Percentiles rank a stretch among this genome's conserved stretches.
Conservation (phyloP, 257 asterid genomes). For the Nicotiana noctiflora region DNA sequence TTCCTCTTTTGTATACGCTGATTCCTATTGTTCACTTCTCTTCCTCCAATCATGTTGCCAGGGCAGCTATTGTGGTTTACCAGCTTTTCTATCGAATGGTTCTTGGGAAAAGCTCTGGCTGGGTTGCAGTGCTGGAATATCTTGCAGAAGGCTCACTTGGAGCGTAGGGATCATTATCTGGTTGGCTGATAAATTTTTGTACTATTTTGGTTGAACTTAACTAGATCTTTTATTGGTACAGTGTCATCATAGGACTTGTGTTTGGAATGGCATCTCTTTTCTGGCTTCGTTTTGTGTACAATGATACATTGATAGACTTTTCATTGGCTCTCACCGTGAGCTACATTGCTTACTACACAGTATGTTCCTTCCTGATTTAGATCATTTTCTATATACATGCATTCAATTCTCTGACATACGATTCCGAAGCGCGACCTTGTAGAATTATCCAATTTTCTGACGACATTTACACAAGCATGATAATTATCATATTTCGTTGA, state of each 20-base stretch:
- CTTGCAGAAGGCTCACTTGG: slow-evolving; percentile 15
- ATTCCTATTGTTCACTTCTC: neutral
- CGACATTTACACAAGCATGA: neutral
- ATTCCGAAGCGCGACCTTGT: neutral
- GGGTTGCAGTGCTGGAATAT: neutral
- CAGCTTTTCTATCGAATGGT: slow-evolving; percentile 15
- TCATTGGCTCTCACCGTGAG: slow-evolving; percentile 9
- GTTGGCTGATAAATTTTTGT: neutral
- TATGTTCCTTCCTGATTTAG: slow-evolving; percentile 7
- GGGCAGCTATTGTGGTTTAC: slow-evolving; percentile 17
- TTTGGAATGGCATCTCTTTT: slow-evolving; percentile 15
- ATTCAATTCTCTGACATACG: neutral
- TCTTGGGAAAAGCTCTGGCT: slow-evolving; percentile 12
- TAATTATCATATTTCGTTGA: neutral
- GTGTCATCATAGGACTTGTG: slow-evolving; percentile 5
- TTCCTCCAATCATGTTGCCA: neutral
- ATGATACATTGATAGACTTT: slow-evolving; percentile 10
- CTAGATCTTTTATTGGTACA: slow-evolving; percentile 4
- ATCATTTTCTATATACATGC: neutral
- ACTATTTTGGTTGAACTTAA: neutral
- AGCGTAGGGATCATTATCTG: slow-evolving; percentile 4
- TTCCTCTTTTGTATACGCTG: neutral
- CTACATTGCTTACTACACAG: slow-evolving; percentile 17
- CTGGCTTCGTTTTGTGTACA: slow-evolving; percentile 17
- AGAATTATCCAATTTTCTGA: neutral